Percentiles rank a stretch among this genome's conserved stretches.
Conservation (phyloP, 108 stramenopile species). For the Nitzschia sp. region DNA sequence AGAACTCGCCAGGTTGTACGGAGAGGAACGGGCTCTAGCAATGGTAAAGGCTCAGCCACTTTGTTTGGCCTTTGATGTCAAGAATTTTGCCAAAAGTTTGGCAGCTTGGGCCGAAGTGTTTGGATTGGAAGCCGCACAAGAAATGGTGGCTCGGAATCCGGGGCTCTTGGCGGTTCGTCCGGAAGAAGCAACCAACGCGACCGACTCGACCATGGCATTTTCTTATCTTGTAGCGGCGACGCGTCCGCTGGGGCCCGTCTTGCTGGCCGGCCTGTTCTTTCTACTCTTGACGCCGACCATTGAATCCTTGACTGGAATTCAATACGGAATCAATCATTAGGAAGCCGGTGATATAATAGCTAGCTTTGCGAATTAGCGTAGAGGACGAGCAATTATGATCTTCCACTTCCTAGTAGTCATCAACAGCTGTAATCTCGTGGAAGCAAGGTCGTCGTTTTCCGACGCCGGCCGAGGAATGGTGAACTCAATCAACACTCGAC, state of each 20-base stretch:
- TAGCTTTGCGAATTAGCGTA: too few relatives aligned
- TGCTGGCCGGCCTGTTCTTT: slow-evolving; percentile 27
- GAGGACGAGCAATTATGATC: too few relatives aligned
- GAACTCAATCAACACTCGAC: too few relatives aligned
- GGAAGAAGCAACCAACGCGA: slow-evolving; percentile 47
- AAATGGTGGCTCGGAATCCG: slow-evolving; percentile 83
- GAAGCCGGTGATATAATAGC: too few relatives aligned
- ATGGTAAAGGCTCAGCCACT: slow-evolving; percentile 82
- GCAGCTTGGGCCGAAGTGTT: slow-evolving; percentile 68
- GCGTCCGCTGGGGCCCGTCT: slow-evolving; percentile 57
- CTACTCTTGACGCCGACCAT: slow-evolving; percentile 60
- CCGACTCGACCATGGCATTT: slow-evolving; percentile 70
- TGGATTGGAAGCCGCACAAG: slow-evolving; percentile 79
- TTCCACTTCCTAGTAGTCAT: too few relatives aligned
- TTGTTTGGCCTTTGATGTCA: slow-evolving; percentile 68
- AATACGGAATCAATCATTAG: slow-evolving; percentile 10
- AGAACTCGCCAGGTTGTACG: slow-evolving; percentile 74
- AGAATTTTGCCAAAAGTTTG: slow-evolving; percentile 57
- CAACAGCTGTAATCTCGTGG: too few relatives aligned
- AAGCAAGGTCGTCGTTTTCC: too few relatives aligned
- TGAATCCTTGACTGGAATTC: slow-evolving; percentile 57
- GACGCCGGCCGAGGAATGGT: too few relatives aligned
- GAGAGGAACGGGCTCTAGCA: slow-evolving; percentile 74
- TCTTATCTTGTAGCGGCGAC: slow-evolving; percentile 75
- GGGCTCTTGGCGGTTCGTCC: slow-evolving; percentile 77